Conservation (phyloP, 148 eudicot species). For the Polygonum aviculare region DNA sequence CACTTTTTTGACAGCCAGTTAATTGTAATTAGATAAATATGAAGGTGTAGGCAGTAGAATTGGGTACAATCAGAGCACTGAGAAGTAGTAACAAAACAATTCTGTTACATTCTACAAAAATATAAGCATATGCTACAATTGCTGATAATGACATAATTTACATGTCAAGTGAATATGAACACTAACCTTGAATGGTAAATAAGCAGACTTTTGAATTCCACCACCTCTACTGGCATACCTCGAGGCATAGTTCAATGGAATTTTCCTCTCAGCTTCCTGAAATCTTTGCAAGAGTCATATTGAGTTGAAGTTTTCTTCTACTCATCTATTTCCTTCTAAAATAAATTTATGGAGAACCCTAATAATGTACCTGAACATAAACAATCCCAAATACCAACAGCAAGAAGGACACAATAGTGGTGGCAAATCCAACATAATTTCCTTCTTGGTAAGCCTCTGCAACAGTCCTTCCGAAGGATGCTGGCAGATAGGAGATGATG, state of each 20-base stretch:
- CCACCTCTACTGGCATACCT: slow-evolving; percentile 73
- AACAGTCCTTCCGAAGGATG: slow-evolving; percentile 94
- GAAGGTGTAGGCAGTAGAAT: background rate
- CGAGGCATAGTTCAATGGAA: slow-evolving; percentile 96
- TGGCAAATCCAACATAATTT: slow-evolving; percentile 70
- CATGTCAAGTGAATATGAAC: background rate
- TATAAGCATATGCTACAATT: background rate
- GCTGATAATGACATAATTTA: background rate
- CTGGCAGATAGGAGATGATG: slow-evolving; percentile 94
- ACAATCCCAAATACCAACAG: slow-evolving; percentile 89
- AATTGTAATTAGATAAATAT: background rate
- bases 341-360: background rate
- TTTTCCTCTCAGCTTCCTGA: slow-evolving; percentile 99
- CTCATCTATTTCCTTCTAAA: background rate
- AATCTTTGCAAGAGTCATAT: slow-evolving; percentile 24
- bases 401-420: slow-evolving; percentile 56
- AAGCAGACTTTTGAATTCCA: slow-evolving; percentile 88
- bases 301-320: slow-evolving; percentile 17
- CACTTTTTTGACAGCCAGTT: background rate
- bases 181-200: slow-evolving; percentile 87
- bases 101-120: background rate
- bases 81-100: background rate
- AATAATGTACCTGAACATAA: slow-evolving; percentile 77
- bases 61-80: background rate
- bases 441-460: slow-evolving; percentile 88